phyloP scores from a whole-genome alignment of 129 eudicot species.

The Apium graveolens region DNA sequence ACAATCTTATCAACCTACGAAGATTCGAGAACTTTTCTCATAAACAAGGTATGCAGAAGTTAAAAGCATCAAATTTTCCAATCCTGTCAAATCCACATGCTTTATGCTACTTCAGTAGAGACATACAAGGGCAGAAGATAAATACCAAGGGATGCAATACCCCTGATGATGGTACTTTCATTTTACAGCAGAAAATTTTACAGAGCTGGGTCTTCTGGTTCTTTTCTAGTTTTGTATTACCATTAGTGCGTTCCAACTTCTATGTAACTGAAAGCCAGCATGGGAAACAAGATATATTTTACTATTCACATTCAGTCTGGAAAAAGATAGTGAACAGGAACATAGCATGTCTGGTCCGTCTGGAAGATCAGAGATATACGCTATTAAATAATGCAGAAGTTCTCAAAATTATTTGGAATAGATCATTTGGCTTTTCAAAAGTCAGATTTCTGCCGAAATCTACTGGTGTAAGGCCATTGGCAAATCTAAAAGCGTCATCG shows the following conservation, averaged over 20 bases:
- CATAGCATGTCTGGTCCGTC: slow-evolving; percentile 6
- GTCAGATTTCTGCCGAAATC: slow-evolving; percentile 74
- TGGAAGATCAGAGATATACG: slow-evolving; percentile 32
- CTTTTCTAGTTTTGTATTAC: slow-evolving; percentile 47
- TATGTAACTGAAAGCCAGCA: slow-evolving; percentile 85
- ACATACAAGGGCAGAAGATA: not conserved
- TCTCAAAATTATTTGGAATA: slow-evolving; percentile 24
- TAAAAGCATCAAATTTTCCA: slow-evolving; percentile 45
- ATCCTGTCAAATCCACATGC: slow-evolving; percentile 37
- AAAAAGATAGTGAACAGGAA: slow-evolving; percentile 43
- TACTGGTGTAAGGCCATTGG: slow-evolving; percentile 57
- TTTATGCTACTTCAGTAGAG: slow-evolving; percentile 17
- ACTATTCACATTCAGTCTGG: slow-evolving; percentile 60
- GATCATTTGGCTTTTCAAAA: slow-evolving; percentile 78
- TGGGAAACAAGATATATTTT: slow-evolving; percentile 58
- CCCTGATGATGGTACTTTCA: slow-evolving; percentile 12
- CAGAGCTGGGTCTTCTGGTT: slow-evolving; percentile 72
- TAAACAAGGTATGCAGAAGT: slow-evolving; percentile 55
- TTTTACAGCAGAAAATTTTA: slow-evolving; percentile 31
- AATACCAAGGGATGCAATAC: slow-evolving; percentile 5
- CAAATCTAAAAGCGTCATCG: slow-evolving; percentile 69
- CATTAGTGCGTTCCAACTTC: slow-evolving; percentile 72
- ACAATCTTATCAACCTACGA: slow-evolving; percentile 48
- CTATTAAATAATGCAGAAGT: slow-evolving; percentile 31
- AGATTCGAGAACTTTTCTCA: slow-evolving; percentile 64